Conservation (phyloP, 2,329 filamentous ascomycete species). For the Claviceps lovelessii region DNA sequence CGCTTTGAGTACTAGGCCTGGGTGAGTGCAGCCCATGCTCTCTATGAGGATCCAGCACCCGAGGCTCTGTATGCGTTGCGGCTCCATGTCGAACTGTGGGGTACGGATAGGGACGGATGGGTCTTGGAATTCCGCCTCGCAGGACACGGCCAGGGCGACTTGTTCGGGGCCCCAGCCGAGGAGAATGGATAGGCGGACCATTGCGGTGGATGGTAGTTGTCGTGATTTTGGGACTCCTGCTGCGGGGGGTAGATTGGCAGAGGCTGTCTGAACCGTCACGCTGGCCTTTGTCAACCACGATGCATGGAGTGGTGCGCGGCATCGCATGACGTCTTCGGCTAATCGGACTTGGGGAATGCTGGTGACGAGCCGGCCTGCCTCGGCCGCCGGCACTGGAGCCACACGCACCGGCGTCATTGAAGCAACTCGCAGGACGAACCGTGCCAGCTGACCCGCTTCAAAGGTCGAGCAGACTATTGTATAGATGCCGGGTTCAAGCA, state of each 20-base stretch:
- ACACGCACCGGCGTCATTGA: slow-evolving; percentile 44
- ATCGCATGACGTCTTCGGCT: slow-evolving; percentile 22
- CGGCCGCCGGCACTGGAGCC: slow-evolving; percentile 51
- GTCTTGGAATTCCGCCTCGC: slow-evolving; percentile 64
- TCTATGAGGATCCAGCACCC: slow-evolving; percentile 74
- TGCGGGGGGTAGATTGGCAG: slow-evolving; percentile 13
- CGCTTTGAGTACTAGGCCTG: slow-evolving; percentile 31
- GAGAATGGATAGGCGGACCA: slow-evolving; percentile 58
- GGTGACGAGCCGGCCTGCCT: slow-evolving; percentile 57
- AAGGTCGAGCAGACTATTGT: slow-evolving; percentile 87
- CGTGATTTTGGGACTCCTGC: slow-evolving; percentile 9
- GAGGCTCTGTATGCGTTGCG: slow-evolving; percentile 37
- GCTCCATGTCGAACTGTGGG: slow-evolving; percentile 59
- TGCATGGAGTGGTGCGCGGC: slow-evolving; percentile 25
- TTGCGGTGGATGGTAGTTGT: slow-evolving; percentile 30
- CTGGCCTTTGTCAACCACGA: slow-evolving; percentile 43
- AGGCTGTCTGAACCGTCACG: slow-evolving; percentile 18
- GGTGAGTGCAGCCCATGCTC: slow-evolving; percentile 45
- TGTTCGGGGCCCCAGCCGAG: slow-evolving; percentile 57
- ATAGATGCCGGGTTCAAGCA: slow-evolving; percentile 59
- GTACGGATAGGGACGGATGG: slow-evolving; percentile 51
- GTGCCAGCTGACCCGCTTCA: slow-evolving; percentile 60
- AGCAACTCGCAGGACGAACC: slow-evolving; percentile 62
- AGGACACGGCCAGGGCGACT: slow-evolving; percentile 47
- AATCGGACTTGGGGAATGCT: slow-evolving; percentile 44